Conservation (phyloP, 1,284 basidiomycete species). For the Melampsora americana region DNA sequence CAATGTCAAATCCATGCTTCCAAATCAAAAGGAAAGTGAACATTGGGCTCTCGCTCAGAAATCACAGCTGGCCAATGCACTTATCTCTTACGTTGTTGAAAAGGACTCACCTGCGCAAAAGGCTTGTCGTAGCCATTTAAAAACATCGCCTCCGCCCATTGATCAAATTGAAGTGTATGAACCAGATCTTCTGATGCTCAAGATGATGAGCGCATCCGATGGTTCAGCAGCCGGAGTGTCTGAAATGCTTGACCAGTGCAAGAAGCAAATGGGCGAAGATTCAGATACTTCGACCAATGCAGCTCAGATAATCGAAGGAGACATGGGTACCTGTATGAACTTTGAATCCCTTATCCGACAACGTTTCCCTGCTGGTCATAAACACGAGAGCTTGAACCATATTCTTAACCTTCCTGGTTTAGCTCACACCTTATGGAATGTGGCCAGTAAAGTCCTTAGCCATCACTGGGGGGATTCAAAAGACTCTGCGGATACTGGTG, state of each 20-base stretch:
- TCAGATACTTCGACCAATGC: neutral
- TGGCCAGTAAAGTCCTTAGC: neutral
- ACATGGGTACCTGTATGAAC: conserved; percentile 13
- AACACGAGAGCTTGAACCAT: neutral
- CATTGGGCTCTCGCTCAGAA: neutral
- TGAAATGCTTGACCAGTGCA: neutral
- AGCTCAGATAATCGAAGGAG: conserved; percentile 7
- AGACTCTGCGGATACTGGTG: conserved; percentile 4
- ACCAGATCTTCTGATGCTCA: conserved; percentile 9
- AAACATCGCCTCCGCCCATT: no score
- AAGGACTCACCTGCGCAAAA: neutral
- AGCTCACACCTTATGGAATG: conserved; percentile 28
- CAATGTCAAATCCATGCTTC: neutral
- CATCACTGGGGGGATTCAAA: conserved; percentile 15
- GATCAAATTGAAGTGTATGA: neutral
- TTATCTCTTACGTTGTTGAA: conserved; percentile 6
- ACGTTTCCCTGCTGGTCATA: neutral
- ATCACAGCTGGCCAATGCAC: neutral
- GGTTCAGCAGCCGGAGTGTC: conserved; percentile 7
- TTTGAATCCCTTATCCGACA: neutral
- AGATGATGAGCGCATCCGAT: conserved; percentile 18
- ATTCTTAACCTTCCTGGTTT: conserved; percentile 7
- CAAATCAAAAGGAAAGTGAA: neutral
- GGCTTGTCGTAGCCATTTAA: no score
- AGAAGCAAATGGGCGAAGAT: neutral